These are phyloP conservation scores for Eragrostis nindensis DNA, from an alignment of 176 grass and related monocot species.

Conservation along the genomic window DNA sequence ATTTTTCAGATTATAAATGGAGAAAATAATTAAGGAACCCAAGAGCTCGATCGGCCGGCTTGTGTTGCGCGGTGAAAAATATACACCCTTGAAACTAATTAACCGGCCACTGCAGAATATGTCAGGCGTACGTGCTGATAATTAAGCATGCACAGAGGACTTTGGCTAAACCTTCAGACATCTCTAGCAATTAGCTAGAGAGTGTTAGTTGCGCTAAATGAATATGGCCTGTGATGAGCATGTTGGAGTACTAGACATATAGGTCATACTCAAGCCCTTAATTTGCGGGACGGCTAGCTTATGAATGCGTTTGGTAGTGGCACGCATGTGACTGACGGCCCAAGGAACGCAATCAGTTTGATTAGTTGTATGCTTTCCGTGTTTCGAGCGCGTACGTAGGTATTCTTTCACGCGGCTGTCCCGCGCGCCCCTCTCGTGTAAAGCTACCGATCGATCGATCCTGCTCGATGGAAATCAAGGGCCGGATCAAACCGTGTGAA, in stretches of 20 bases:
- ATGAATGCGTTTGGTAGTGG: constrained; percentile 39
- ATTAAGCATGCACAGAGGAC: not conserved
- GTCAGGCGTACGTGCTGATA: not conserved
- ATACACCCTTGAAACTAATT: not conserved
- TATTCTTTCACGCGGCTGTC: not conserved
- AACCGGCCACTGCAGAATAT: not conserved
- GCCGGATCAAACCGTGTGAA: too few relatives aligned
- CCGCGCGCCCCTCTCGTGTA: too few relatives aligned
- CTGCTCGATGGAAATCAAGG: too few relatives aligned
- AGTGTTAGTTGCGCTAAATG: constrained; percentile 11
- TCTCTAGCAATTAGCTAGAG: not conserved
- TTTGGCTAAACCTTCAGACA: not conserved
- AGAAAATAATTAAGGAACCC: too few relatives aligned
- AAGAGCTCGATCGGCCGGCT: not conserved
- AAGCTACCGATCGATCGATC: too few relatives aligned
- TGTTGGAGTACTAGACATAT: not conserved
- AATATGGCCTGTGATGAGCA: not conserved
- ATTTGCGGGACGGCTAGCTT: constrained; percentile 35
- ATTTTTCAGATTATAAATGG: too few relatives aligned
- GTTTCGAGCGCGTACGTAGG: not conserved
- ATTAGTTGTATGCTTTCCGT: not conserved
- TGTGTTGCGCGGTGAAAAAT: not conserved
- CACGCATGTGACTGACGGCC: constrained; percentile 29
- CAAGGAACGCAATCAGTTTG: not conserved
- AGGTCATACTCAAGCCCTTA: constrained; percentile 40